phyloP scores from a whole-genome alignment of 192 early-diverging fungal species.

The Allomyces javanicus region DNA sequence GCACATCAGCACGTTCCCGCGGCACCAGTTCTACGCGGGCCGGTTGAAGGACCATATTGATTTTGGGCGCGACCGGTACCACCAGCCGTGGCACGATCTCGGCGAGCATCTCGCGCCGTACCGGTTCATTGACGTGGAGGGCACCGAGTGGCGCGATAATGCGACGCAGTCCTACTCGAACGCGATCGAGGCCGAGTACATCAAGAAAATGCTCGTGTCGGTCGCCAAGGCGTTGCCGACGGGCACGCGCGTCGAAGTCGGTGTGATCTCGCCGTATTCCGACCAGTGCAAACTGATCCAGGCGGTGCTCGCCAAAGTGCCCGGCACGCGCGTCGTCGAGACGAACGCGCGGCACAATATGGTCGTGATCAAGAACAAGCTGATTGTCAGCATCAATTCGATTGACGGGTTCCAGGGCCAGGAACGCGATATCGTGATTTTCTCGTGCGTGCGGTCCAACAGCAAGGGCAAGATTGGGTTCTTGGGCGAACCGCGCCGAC shows the following conservation, averaged over 20 bases:
- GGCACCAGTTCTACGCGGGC: slow-evolving; percentile 54
- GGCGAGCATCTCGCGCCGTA: slow-evolving; percentile 42
- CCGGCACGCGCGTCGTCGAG: slow-evolving; percentile 40
- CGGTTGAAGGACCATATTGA: slow-evolving; percentile 44
- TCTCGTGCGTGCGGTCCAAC: slow-evolving; percentile 76
- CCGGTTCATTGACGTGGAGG: slow-evolving; percentile 46
- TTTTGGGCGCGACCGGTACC: slow-evolving; percentile 34
- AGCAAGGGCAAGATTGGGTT: slow-evolving; percentile 43
- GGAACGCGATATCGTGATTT: slow-evolving; percentile 91
- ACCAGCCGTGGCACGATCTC: slow-evolving; percentile 44
- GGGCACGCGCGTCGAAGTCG: slow-evolving; percentile 25
- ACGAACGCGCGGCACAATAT: slow-evolving; percentile 82
- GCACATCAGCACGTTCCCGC: slow-evolving; percentile 64
- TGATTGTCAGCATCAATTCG: no score
- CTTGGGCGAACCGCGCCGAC: slow-evolving; percentile 56
- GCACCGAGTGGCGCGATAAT: slow-evolving; percentile 34
- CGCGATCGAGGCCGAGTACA: slow-evolving; percentile 51
- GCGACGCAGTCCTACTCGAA: slow-evolving; percentile 55
- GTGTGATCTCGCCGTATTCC: slow-evolving; percentile 87
- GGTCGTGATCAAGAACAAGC: no score
- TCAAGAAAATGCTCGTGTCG: slow-evolving; percentile 41
- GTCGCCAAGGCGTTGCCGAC: slow-evolving; percentile 33
- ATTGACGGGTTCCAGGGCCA: slow-evolving; percentile 88
- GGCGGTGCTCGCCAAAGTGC: slow-evolving; percentile 35
- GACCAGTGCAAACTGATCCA: slow-evolving; percentile 57